A percentile compares a stretch with the other conserved stretches of the same genome.
Evolutionary conservation across 129 eudicot genomes (phyloP).

Genomic region (Chrysanthemum seticuspe): DNA sequence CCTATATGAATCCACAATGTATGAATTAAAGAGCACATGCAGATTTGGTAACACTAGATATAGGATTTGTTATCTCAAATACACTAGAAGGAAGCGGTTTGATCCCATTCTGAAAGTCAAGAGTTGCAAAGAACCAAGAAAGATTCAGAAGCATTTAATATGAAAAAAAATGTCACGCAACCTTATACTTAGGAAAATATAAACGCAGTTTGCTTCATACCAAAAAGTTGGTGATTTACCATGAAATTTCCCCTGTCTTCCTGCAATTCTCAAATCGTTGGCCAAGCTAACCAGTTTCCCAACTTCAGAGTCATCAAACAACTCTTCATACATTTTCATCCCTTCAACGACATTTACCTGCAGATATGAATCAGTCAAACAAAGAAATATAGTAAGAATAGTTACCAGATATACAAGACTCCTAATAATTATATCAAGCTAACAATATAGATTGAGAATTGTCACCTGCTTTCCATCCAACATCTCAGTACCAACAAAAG

Average conservation of each 20-base stretch:
- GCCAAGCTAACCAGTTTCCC: constrained; percentile 50
- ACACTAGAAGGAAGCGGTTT: constrained; percentile 1
- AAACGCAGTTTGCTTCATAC: background rate
- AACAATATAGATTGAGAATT: background rate
- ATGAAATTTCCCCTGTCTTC: constrained; percentile 50
- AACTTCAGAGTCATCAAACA: constrained; percentile 59
- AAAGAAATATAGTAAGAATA: background rate
- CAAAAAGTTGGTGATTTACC: constrained; percentile 14
- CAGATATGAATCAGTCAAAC: background rate
- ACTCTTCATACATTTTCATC: constrained; percentile 50
- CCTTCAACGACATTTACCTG: constrained; percentile 29
- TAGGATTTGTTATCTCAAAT: constrained; percentile 17
- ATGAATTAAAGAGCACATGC: constrained; percentile 18
- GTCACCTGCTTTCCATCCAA: constrained; percentile 61
- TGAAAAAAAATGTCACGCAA: background rate
- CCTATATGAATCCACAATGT: constrained; percentile 9
- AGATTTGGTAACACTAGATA: constrained; percentile 6
- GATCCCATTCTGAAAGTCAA: constrained; percentile 18
- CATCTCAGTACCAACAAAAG: constrained; percentile 62
- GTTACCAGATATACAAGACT: constrained; percentile 3
- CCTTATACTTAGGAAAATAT: constrained; percentile 2
- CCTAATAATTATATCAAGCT: background rate
- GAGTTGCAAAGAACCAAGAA: constrained; percentile 18
- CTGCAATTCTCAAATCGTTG: constrained; percentile 68
- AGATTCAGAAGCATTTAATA: background rate